Conservation (phyloP, 257 asterid species). For the Agastache rugosa region DNA sequence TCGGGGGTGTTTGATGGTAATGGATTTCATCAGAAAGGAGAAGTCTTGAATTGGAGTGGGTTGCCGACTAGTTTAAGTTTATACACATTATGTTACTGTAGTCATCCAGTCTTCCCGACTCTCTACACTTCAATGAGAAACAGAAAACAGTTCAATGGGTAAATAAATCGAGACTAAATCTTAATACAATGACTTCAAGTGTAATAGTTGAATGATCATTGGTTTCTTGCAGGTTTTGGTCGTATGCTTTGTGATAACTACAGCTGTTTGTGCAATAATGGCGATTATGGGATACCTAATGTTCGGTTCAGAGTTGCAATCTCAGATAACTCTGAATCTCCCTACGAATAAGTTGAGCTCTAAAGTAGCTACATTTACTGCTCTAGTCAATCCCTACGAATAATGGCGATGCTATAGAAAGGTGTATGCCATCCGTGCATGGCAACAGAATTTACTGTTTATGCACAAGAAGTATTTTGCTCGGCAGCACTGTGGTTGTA, state of each 20-base stretch:
- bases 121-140: slow-evolving; percentile 66
- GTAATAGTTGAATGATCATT: not conserved
- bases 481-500: slow-evolving; percentile 52
- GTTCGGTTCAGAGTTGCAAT: slow-evolving; percentile 57
- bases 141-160: slow-evolving; percentile 56
- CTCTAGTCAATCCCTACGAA: slow-evolving; percentile 64
- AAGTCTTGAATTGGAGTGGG: slow-evolving; percentile 52
- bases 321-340: slow-evolving; percentile 68
- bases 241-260: slow-evolving; percentile 46
- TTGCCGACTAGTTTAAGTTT: slow-evolving; percentile 66
- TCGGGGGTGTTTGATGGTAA: slow-evolving; percentile 46
- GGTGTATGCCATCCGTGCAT: slow-evolving; percentile 1
- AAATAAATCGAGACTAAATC: not conserved
- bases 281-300: slow-evolving; percentile 61
- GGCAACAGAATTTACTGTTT: not conserved
- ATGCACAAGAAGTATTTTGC: slow-evolving; percentile 38
- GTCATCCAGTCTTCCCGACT: slow-evolving; percentile 79
- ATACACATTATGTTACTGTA: slow-evolving; percentile 69
- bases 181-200: too few relatives aligned
- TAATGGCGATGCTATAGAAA: slow-evolving; percentile 47
- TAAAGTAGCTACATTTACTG: slow-evolving; percentile 58
- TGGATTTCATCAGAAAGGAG: slow-evolving; percentile 55
- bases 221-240: slow-evolving; percentile 56
- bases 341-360: slow-evolving; percentile 50
- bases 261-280: slow-evolving; percentile 48